Evolutionary conservation across 202 grass and related monocot species (phyloP), one percentile per base, ranked within the genome.

Genomic region (Panicum virgatum): DNA sequence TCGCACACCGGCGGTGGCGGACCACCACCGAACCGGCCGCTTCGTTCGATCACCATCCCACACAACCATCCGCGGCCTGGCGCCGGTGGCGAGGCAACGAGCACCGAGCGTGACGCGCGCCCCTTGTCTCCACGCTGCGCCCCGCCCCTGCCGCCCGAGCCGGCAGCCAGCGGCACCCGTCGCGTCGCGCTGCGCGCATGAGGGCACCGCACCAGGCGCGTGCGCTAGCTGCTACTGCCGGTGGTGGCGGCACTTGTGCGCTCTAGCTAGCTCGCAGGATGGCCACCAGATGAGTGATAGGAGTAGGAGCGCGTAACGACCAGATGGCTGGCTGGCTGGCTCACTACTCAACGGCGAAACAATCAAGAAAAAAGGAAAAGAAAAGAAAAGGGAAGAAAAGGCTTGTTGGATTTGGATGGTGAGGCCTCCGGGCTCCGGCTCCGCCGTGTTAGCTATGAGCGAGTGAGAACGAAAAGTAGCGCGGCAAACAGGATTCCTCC

Each of bases 141-240:
- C n/a, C 29, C 29, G 29, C 29, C 29, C 29, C 29, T 2, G 29
- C 29, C 29, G 29, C 29, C 29, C 29, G 29, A 30, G 29, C 2
- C 29, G 29, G 29, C 29, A 30, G 29, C 29, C 29, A 30, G 29
- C 29, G 29, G 29, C 29, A 11, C 9, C 40, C 40, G 40, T 43
- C 10, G 40, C 40, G 22, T 2, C 32, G 50, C 10, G 40, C 40
- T 16, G 2, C 32, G 50, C 71, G 54, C 53, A 12, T 53, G 76
- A 39, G 34, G 14, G 76, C 82, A 81, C 77, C 77, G 56, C 82
- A 72, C 87, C 72, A 85, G 76, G 27, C 63, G 77, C 46, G 77
- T 61, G 73, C 80, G 51, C 40, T 19, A 70, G 30, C 64, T 29
- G 29, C 77, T 12, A 8, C 52, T 39, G 0, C 6, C 15, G 6